Evolutionary conservation across 2,329 filamentous ascomycete genomes (phyloP), one percentile per base, ranked within the genome.

Genomic region (Penicillium griseofulvum): DNA sequence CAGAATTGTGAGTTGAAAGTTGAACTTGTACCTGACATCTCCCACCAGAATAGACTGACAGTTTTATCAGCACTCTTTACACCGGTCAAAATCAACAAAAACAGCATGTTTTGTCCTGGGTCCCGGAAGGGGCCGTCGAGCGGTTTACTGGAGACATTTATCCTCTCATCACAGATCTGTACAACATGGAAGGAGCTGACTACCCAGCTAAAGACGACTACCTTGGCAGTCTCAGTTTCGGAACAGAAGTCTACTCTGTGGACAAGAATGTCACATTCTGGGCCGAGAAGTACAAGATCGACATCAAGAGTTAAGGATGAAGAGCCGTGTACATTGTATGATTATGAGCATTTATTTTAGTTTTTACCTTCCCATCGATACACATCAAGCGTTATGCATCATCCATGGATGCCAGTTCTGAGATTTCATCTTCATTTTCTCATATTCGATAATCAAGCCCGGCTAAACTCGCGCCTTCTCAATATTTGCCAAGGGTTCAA

Each of bases 21-120:
- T 34, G 14, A 45, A 24, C 34, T 31, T 12, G n/a, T 12, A 34
- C 12, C 8, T 22, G 9, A 39, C 8, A 14, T 26, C 10, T n/a
- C 3, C 8, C 12, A 24, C 8, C 16, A 41, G 7, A 22, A 44
- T 22, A 38, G 12, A 29, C 57, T 60, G 49, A 61, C 44, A n/a
- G 28, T 22, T 11, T 31, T 12, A 44, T 16, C 28, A 66, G 64
- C 45, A 36, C 46, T 4, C 58, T 66, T 10, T 66, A 57, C 48
- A 43, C 37, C 4, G 63, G 50, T n/a, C 33, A 73, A 29, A 80
- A 81, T 66, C 26, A 37, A 69, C 22, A 22, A 22, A 60, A 66
- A 11, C 80, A 82, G 61, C 72, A 71, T 33, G 81, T 83, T 43
- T 62, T 82, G 56, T 81, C 81, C 2, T 84, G 81, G 80, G 67